Base-by-base conservation (phyloP, 371 early-diverging fungal species). In the Massospora cicadina region DNA sequence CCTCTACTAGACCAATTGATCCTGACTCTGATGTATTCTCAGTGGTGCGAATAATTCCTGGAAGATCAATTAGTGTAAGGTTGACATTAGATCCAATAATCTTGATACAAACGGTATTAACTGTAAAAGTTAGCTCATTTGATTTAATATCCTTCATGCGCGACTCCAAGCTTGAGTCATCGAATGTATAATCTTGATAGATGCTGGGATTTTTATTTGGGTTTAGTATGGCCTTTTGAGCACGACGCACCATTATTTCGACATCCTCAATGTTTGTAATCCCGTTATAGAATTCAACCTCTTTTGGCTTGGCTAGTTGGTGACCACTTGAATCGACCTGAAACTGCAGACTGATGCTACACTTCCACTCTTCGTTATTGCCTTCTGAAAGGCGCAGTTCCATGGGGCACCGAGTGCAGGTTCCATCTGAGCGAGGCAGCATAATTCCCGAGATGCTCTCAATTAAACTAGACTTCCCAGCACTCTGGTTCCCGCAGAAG, bases 401-500 rank as follows among this genome's bases (percentile, higher is more conserved):
- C 54, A 71, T 72, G 2, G 75, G 75, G 61, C 71, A 75, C 12
- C 78, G 73, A 5, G 78, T 78, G 64, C 77, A 77, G 12, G 78
- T 78, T 1, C 76, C 76, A n/a, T 75, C 74, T 21, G 70, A 71
- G 17, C 76, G 55, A 0, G 78, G 78, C 17, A 77, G 68, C 17
- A 65, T 57, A n/a, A 78, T 63, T 2, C 76, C 76, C 28, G 74
- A 78, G 17, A 79, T 65, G 1, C 73, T 72, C 56, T 79, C 77
- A n/a, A 79, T 55, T 13, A 79, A 66, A 55, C 69, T 69, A 27
- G 67, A 67, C 66, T 79, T 79, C 1, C 71, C 79, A 0, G 71
- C 77, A 32, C 71, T 71, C 57, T 79, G 79, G 64, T 74, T 75
- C 0, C 85, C 85, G 61, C 81, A 75, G 12, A 85, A 79, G 23